These are phyloP conservation scores for Xylaria sp. DNA, from an alignment of 495 filamentous ascomycete species.

Conservation along the genomic window DNA sequence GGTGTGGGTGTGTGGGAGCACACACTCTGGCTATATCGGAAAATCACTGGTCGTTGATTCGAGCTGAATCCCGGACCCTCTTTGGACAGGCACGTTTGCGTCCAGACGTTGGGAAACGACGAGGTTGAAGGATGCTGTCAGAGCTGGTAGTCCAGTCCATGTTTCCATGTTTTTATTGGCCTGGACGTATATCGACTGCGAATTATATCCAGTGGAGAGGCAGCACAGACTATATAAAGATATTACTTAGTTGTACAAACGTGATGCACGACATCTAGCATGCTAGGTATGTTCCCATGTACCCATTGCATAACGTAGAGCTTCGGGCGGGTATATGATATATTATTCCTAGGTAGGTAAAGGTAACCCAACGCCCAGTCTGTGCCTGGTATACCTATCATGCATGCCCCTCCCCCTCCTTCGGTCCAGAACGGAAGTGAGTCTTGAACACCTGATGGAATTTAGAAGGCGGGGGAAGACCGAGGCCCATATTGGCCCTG, in stretches of 20 bases:
- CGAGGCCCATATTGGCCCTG: slow-evolving; percentile 4
- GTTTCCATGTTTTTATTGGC: not conserved
- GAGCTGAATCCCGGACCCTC: slow-evolving; percentile 8
- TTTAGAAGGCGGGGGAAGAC: slow-evolving; percentile 21
- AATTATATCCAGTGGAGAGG: not conserved
- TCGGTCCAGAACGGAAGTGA: slow-evolving; percentile 26
- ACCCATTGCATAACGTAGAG: not conserved
- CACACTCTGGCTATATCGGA: slow-evolving; percentile 12
- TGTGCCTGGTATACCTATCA: slow-evolving; percentile 13
- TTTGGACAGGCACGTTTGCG: not conserved
- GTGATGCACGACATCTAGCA: slow-evolving; percentile 21
- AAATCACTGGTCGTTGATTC: not conserved
- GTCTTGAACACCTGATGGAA: slow-evolving; percentile 25
- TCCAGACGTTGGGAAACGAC: not conserved
- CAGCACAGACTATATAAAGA: slow-evolving; percentile 23
- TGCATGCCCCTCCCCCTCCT: slow-evolving; percentile 23
- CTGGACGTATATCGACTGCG: not conserved
- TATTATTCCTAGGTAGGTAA: not conserved
- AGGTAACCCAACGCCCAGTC: not conserved
- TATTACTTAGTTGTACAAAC: not conserved
- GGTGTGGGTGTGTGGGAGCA: slow-evolving; percentile 23
- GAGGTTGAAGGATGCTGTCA: not conserved
- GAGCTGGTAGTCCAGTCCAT: slow-evolving; percentile 2
- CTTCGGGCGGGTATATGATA: slow-evolving; percentile 1
- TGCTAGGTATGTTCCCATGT: not conserved